Evolutionary conservation across 2,329 filamentous ascomycete species (phyloP).

Genomic region (Beauveria medogensis): DNA sequence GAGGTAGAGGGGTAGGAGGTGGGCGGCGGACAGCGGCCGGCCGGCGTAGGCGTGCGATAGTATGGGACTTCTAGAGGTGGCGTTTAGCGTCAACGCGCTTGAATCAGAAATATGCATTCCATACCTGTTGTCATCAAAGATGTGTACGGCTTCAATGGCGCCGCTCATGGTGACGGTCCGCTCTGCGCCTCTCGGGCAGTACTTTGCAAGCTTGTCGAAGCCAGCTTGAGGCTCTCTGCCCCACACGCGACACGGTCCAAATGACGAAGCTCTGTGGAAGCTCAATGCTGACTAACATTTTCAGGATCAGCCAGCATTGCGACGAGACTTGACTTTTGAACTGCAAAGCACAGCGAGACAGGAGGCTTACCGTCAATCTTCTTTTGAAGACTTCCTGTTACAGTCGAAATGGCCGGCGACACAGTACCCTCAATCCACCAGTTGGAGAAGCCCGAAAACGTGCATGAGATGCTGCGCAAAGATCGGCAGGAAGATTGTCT

Average conservation of each 20-base stretch:
- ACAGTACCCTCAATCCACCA: constrained; percentile 42
- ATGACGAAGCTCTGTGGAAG: constrained; percentile 6
- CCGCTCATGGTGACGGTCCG: constrained; percentile 59
- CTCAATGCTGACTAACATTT: constrained; percentile 10
- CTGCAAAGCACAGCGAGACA: neutral
- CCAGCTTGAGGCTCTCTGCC: neutral
- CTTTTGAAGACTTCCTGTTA: no score
- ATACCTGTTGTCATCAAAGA: constrained; percentile 93
- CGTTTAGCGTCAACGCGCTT: constrained; percentile 17
- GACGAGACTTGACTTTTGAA: neutral
- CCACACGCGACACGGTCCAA: constrained; percentile 6
- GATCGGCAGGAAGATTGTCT: constrained; percentile 59
- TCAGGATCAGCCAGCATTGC: neutral
- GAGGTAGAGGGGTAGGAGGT: constrained; percentile 80
- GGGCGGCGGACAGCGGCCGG: constrained; percentile 66
- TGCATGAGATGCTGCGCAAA: constrained; percentile 48
- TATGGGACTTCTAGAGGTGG: constrained; percentile 61
- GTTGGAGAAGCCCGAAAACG: constrained; percentile 53
- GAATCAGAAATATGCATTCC: neutral
- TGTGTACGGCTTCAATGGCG: constrained; percentile 90
- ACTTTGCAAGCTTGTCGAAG: constrained; percentile 3
- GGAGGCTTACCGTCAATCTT: neutral
- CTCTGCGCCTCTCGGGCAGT: constrained; percentile 1
- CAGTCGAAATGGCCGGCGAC: constrained; percentile 20
- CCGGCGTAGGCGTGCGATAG: constrained; percentile 84